Evolutionary conservation across 2,329 filamentous ascomycete species (phyloP), one percentile per base, ranked within the genome.

Genomic region (Malbranchea zuffiana): DNA sequence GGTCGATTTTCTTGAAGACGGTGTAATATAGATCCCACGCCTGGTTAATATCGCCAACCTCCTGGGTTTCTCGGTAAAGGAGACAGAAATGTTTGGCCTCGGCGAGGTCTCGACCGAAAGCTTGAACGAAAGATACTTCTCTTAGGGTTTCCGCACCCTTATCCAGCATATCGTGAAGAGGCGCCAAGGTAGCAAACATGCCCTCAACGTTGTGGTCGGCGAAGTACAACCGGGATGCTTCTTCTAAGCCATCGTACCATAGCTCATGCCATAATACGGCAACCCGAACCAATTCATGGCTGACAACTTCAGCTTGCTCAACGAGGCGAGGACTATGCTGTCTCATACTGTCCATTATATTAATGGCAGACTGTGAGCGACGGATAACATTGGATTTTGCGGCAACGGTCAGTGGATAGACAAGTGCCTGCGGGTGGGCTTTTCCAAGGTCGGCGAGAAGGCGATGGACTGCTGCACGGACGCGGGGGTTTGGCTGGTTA

Each of bases 1-100:
- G 76, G 32, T 82, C 82, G 55, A 99, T 96, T 55, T 92, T 83
- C 43, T 87, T 78, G 75, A 98, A 98, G 1, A 96, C 90, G 47
- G 93, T 86, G 61, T 98, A 98, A 62, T 99, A 99, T 10, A 98
- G 74, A 61, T 99, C 92, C 90, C 90, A 99, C 5, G 90, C 90
- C 60, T 94, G 86, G 54, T 96, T 98, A 30, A 98, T 74, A 56
- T 99, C 92, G 32, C 84, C 88, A 43, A 90, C 78, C 53, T 98
- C 90, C 34, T 79, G 73, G n/a, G 83, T 90, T 26, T 77, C 75
- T 51, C 84, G 80, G 62, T 93, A 98, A 36, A 92, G 83, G 44
- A 83, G 79, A 58, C 90, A 98, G 80, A 90, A 98, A 49, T 96
- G 87, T 43, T 85, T 80, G 6, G 90, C 92, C 60, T 99, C 92